Percentiles rank a stretch among this genome's conserved stretches.
phyloP scores from a whole-genome alignment of 2,329 filamentous ascomycete genomes.

The Rugonectria rugulosa region DNA sequence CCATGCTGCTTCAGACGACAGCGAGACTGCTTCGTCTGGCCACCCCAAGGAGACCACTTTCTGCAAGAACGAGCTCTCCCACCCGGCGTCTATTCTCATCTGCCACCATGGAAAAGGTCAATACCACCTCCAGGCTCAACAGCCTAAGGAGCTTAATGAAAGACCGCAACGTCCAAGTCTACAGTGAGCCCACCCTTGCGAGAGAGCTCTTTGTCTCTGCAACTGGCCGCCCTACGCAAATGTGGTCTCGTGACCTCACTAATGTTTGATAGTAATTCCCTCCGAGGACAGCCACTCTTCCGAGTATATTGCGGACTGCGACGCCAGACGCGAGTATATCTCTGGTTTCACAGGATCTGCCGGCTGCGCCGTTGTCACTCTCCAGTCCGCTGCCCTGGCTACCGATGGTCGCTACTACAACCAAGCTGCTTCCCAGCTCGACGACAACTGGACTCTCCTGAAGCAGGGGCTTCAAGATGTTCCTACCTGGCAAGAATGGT shows the following conservation, averaged over 20 bases:
- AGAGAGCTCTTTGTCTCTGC: background rate
- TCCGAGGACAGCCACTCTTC: slow-evolving; percentile 98
- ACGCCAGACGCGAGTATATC: slow-evolving; percentile 89
- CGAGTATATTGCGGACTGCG: slow-evolving; percentile 97
- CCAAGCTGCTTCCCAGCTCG: slow-evolving; percentile 89
- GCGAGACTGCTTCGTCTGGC: slow-evolving; percentile 31
- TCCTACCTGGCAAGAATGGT: slow-evolving; percentile 98
- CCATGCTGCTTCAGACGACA: slow-evolving; percentile 36
- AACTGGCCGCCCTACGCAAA: background rate
- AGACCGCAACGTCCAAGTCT: slow-evolving; percentile 86
- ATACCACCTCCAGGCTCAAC: slow-evolving; percentile 79
- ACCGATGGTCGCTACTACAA: slow-evolving; percentile 99
- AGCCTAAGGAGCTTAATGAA: slow-evolving; percentile 87
- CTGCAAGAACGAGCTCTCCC: slow-evolving; percentile 14
- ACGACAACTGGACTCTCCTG: slow-evolving; percentile 87
- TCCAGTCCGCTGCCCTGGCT: slow-evolving; percentile 85
- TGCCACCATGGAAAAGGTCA: slow-evolving; percentile 57
- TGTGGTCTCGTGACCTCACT: slow-evolving; percentile 7
- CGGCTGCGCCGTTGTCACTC: slow-evolving; percentile 88
- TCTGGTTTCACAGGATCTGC: slow-evolving; percentile 95
- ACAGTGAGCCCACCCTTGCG: slow-evolving; percentile 68
- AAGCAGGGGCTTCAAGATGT: slow-evolving; percentile 95
- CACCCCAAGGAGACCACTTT: slow-evolving; percentile 25
- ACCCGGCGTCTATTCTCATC: slow-evolving; percentile 30
- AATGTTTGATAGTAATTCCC: slow-evolving; percentile 74